phyloP scores from a whole-genome alignment of 345 rosid genomes.

The Luvunga scandens region DNA sequence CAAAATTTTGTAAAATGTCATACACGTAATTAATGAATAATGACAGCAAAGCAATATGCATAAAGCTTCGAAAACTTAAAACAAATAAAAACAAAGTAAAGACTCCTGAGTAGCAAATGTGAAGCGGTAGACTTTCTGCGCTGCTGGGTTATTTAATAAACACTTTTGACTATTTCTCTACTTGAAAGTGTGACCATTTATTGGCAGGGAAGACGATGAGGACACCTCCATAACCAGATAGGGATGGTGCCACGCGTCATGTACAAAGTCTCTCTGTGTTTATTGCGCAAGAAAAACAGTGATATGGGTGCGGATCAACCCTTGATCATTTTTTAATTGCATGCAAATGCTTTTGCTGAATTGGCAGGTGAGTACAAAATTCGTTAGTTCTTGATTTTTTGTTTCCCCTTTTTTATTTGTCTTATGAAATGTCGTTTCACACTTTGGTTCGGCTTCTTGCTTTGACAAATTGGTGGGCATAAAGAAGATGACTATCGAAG shows the following conservation, averaged over 20 bases:
- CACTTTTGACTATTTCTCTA: not conserved
- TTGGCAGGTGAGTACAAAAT: not conserved
- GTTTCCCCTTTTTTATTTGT: not conserved
- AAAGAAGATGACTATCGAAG: too few species aligned
- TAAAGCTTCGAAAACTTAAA: not conserved
- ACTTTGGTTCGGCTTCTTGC: not conserved
- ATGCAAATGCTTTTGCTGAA: not conserved
- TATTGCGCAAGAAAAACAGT: not conserved
- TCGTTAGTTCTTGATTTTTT: not conserved
- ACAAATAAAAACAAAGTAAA: not conserved
- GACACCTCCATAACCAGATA: not conserved
- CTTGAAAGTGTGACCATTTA: not conserved
- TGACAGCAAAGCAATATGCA: not conserved
- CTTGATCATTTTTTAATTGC: not conserved
- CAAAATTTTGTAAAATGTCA: not conserved
- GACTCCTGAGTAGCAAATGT: not conserved
- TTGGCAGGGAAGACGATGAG: not conserved
- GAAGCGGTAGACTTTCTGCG: not conserved
- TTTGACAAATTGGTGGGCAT: too few species aligned
- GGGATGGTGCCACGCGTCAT: not conserved
- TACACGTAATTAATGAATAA: not conserved
- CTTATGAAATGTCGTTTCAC: not conserved
- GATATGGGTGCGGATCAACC: not conserved
- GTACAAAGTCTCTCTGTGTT: not conserved
- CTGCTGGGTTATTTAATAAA: not conserved